phyloP scores from a whole-genome alignment of 148 eudicot genomes.

The Rhododendron simsii region DNA sequence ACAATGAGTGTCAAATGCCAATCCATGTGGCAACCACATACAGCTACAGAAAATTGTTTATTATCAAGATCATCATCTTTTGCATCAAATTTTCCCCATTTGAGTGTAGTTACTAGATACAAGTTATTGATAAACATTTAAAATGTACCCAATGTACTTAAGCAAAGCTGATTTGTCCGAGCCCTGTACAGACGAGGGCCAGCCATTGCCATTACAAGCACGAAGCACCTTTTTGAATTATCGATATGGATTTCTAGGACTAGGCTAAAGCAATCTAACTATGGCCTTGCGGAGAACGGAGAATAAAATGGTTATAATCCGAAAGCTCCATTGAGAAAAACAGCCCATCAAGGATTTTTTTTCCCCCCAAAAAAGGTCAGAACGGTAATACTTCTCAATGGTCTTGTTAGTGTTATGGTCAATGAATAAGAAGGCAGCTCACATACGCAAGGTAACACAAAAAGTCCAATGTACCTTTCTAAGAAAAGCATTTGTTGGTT shows the following conservation, averaged over 20 bases:
- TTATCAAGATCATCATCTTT: neutral
- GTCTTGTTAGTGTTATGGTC: neutral
- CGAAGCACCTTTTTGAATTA: neutral
- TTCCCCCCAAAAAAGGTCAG: neutral
- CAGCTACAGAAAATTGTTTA: neutral
- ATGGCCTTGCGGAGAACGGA: neutral
- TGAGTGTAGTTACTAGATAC: neutral
- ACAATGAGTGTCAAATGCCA: neutral
- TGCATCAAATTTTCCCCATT: neutral
- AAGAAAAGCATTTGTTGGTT: slow-evolving; percentile 39
- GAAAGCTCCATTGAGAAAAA: neutral
- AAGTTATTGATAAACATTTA: neutral
- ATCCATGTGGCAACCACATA: neutral
- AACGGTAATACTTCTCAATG: neutral
- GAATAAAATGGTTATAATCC: neutral
- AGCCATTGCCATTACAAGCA: neutral
- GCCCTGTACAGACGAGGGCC: neutral
- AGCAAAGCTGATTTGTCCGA: neutral
- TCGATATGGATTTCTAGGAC: neutral
- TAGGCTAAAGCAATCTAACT: neutral
- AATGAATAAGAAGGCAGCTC: neutral
- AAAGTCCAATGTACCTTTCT: slow-evolving; percentile 29
- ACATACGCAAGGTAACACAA: neutral
- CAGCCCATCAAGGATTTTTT: neutral
- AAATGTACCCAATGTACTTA: neutral